These are phyloP conservation scores for Diaporthe batatas DNA, from an alignment of 2,329 filamentous ascomycete genomes.

Conservation along the genomic window DNA sequence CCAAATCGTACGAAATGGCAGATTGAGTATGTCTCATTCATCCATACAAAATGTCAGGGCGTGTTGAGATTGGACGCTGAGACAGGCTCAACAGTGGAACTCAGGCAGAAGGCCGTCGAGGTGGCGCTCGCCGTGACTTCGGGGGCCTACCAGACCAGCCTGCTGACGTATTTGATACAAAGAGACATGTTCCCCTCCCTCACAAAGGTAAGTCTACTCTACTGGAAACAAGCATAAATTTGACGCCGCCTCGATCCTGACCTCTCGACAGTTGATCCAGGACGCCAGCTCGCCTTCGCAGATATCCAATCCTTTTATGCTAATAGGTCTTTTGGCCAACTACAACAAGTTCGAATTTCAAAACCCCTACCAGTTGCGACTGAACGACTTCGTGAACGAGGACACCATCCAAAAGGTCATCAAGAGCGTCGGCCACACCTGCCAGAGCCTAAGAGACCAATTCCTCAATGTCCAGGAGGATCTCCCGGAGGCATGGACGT, in stretches of 20 bases:
- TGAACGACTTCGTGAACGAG: constrained; percentile 97
- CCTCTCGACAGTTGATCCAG: constrained; percentile 76
- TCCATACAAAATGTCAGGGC: neutral
- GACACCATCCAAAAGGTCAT: constrained; percentile 86
- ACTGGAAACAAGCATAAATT: too few relatives aligned
- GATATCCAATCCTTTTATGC: constrained; percentile 80
- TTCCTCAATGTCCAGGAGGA: constrained; percentile 93
- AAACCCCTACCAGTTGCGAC: constrained; percentile 91
- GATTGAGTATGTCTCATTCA: constrained; percentile 63
- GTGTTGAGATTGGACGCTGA: constrained; percentile 45
- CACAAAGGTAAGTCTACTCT: constrained; percentile 79
- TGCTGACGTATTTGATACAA: constrained; percentile 95
- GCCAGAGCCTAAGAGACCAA: constrained; percentile 74
- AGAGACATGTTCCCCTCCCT: constrained; percentile 93
- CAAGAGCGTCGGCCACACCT: constrained; percentile 79
- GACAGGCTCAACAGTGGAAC: constrained; percentile 66
- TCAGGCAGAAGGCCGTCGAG: constrained; percentile 84
- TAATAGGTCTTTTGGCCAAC: constrained; percentile 90
- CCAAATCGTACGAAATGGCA: constrained; percentile 82
- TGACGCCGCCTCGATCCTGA: constrained; percentile 6
- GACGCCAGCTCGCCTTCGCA: constrained; percentile 76
- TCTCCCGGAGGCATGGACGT: constrained; percentile 87
- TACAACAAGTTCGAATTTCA: constrained; percentile 99
- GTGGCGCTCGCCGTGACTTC: constrained; percentile 87
- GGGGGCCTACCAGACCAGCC: constrained; percentile 94